A percentile compares a stretch with the other conserved stretches of the same genome.
These are phyloP conservation scores for Boletus rex-veris DNA, from an alignment of 768 basidiomycete species.

Conservation along the genomic window DNA sequence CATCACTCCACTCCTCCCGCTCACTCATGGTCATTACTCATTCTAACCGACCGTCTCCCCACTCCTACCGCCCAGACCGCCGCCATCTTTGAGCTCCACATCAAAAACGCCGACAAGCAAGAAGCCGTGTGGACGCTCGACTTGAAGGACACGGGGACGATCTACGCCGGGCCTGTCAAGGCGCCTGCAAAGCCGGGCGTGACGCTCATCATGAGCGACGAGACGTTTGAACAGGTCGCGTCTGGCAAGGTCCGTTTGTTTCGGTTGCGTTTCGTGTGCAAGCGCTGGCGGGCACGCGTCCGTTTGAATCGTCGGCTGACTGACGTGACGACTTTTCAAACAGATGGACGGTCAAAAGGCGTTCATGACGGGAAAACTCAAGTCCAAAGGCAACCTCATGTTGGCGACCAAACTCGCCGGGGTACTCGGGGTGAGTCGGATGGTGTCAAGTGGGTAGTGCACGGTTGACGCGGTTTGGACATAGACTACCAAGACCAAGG, in stretches of 20 bases:
- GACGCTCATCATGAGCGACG: slow-evolving; percentile 74
- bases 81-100: slow-evolving; percentile 81
- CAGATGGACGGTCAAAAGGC: slow-evolving; percentile 91
- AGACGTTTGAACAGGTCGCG: slow-evolving; percentile 69
- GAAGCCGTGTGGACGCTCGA: slow-evolving; percentile 88
- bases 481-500: slow-evolving; percentile 37
- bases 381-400: slow-evolving; percentile 92
- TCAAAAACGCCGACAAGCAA: slow-evolving; percentile 70
- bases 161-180: slow-evolving; percentile 61
- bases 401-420: slow-evolving; percentile 86
- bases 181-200: slow-evolving; percentile 71
- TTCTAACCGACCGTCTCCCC: not conserved
- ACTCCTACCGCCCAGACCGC: slow-evolving; percentile 52
- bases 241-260: slow-evolving; percentile 59
- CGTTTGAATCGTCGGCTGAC: not conserved
- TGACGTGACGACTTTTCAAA: not conserved
- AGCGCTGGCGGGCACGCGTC: too few species aligned
- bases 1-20: not conserved
- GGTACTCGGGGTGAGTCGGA: slow-evolving; percentile 64
- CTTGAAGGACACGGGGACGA: slow-evolving; percentile 76
- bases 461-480: not conserved
- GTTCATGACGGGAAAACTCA: slow-evolving; percentile 93
- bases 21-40: too few species aligned
- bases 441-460: too few species aligned
- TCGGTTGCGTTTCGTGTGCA: not conserved